These are phyloP conservation scores for Sarocladium brachiariae DNA, from an alignment of 2,329 filamentous ascomycete genomes.

Conservation along the genomic window DNA sequence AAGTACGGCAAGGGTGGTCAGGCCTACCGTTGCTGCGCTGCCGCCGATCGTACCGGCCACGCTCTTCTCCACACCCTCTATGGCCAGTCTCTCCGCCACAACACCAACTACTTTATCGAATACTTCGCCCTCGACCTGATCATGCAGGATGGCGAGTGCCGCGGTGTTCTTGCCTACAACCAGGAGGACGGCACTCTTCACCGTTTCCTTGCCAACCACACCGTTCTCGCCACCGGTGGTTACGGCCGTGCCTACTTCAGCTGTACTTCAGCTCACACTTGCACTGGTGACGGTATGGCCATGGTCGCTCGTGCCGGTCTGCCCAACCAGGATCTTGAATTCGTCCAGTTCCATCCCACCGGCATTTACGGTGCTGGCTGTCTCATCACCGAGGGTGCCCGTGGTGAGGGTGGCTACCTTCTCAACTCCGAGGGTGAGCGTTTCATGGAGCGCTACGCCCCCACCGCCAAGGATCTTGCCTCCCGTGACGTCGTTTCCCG, in stretches of 20 bases:
- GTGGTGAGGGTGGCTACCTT: constrained; percentile 96
- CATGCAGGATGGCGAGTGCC: constrained; percentile 96
- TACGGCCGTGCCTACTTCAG: constrained; percentile 98
- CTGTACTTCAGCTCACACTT: constrained; percentile 96
- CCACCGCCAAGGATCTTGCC: constrained; percentile 95
- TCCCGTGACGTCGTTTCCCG: constrained; percentile 94
- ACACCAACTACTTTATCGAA: constrained; percentile 99
- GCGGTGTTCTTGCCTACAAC: constrained; percentile 95
- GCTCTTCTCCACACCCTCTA: constrained; percentile 97
- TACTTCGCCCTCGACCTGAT: constrained; percentile 96
- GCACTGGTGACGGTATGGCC: constrained; percentile 98
- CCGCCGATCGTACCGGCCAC: constrained; percentile 93
- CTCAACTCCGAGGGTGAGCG: constrained; percentile 97
- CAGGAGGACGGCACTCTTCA: constrained; percentile 97
- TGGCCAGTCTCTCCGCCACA: constrained; percentile 92
- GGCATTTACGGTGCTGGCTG: constrained; percentile 98
- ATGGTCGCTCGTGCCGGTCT: constrained; percentile 98
- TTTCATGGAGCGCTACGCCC: constrained; percentile 98
- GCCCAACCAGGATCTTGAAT: constrained; percentile 98
- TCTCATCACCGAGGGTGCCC: constrained; percentile 94
- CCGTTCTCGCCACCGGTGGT: constrained; percentile 91
- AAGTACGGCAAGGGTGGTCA: constrained; percentile 95
- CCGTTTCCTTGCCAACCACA: constrained; percentile 94
- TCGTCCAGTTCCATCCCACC: constrained; percentile 98
- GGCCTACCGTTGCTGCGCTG: constrained; percentile 94